These are phyloP conservation scores for Fusarium sp. DNA, from an alignment of 2,329 filamentous ascomycete genomes.

Conservation along the genomic window DNA sequence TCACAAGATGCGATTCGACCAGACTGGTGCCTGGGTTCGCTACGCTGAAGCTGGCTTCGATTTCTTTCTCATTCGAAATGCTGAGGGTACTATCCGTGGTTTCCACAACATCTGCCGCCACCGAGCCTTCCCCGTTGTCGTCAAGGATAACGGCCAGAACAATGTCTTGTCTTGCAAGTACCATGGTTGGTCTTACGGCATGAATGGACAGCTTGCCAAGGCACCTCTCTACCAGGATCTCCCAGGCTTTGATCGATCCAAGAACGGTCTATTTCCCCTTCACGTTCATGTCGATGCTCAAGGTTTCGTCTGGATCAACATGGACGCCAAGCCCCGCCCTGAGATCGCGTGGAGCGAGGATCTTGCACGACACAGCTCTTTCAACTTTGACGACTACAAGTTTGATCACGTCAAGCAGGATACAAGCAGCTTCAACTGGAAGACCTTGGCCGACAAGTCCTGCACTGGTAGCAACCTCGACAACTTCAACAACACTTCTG, in stretches of 20 bases:
- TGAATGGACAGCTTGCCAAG: slow-evolving; percentile 68
- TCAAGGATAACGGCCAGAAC: slow-evolving; percentile 60
- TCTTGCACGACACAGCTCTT: slow-evolving; percentile 52
- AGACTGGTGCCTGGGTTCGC: slow-evolving; percentile 66
- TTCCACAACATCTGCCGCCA: slow-evolving; percentile 74
- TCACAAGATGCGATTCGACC: slow-evolving; percentile 60
- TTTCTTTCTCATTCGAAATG: slow-evolving; percentile 64
- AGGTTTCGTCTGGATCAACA: slow-evolving; percentile 69
- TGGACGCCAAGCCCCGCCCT: slow-evolving; percentile 58
- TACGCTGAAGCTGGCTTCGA: slow-evolving; percentile 66
- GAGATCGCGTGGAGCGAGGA: slow-evolving; percentile 63
- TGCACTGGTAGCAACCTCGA: slow-evolving; percentile 50
- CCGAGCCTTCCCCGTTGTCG: slow-evolving; percentile 68
- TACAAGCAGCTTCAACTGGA: slow-evolving; percentile 68
- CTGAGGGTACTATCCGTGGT: slow-evolving; percentile 65
- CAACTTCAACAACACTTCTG: slow-evolving; percentile 29
- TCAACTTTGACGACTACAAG: slow-evolving; percentile 62
- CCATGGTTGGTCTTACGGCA: slow-evolving; percentile 71
- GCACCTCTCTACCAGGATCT: slow-evolving; percentile 69
- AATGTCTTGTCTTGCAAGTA: slow-evolving; percentile 69
- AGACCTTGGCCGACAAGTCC: slow-evolving; percentile 57
- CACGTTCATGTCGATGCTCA: slow-evolving; percentile 63
- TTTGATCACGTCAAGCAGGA: slow-evolving; percentile 68
- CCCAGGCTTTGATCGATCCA: slow-evolving; percentile 63
- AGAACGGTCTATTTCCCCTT: slow-evolving; percentile 66